A percentile compares a stretch with the other conserved stretches of the same genome.
Evolutionary conservation across 495 filamentous ascomycete species (phyloP).

Genomic region (Penicillium macrosclerotiorum): DNA sequence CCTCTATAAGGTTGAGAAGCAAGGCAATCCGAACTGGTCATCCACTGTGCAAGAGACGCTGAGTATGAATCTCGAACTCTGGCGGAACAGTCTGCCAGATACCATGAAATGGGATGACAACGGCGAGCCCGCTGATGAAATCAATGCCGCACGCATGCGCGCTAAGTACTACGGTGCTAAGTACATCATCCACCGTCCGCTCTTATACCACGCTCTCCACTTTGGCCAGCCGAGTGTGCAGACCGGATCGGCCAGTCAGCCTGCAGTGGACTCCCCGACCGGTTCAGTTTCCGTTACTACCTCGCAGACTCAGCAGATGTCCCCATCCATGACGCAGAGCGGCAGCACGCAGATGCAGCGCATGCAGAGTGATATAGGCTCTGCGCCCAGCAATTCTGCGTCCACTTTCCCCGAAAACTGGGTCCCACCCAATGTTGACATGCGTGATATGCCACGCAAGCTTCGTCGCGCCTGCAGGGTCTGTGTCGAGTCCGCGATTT

Average conservation of each 20-base stretch:
- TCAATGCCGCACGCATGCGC: conserved; percentile 79
- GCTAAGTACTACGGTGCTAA: conserved; percentile 93
- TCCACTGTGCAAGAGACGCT: conserved; percentile 37
- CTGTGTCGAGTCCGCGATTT: conserved; percentile 72
- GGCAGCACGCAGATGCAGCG: conserved; percentile 29
- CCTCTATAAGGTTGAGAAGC: conserved; percentile 65
- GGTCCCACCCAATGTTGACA: conserved; percentile 13
- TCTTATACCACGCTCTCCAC: conserved; percentile 67
- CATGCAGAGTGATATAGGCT: conserved; percentile 37
- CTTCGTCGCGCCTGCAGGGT: conserved; percentile 51
- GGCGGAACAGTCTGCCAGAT: conserved; percentile 43
- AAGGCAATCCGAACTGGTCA: conserved; percentile 30
- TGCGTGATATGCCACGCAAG: conserved; percentile 34
- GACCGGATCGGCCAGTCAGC: conserved; percentile 14
- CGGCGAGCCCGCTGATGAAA: conserved; percentile 67
- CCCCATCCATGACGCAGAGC: conserved; percentile 29
- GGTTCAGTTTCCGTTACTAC: conserved; percentile 21
- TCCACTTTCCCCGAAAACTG: conserved; percentile 11
- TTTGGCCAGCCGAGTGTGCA: conserved; percentile 30
- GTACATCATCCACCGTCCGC: conserved; percentile 85
- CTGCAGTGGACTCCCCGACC: conserved; percentile 34
- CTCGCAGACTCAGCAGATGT: conserved; percentile 33
- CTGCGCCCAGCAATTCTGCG: conserved; percentile 4
- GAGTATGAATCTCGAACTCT: conserved; percentile 50
- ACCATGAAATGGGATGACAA: conserved; percentile 62